Evolutionary conservation across 2,329 filamentous ascomycete genomes (phyloP), one percentile per base, ranked within the genome.

Genomic region (Phoma herbarum): DNA sequence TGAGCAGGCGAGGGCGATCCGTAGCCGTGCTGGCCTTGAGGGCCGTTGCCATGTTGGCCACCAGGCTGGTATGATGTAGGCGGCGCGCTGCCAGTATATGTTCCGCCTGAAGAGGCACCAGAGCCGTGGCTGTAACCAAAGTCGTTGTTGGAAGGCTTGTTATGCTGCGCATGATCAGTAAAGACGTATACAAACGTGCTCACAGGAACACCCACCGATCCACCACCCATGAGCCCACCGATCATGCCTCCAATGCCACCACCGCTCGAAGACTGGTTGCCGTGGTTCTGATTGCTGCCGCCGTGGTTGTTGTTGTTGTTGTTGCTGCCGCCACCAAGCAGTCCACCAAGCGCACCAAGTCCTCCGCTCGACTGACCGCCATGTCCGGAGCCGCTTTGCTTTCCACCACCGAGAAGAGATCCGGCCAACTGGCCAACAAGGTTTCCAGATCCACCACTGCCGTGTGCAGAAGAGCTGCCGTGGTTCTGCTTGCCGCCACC

Each of bases 1-100:
- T 68, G 67, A 28, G 62, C 66, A 10, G 66, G 62, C 16, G 62
- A 47, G 12, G 66, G 63, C 22, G 67, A 64, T 18, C 62, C 61
- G 46, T 69, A 65, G 39, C 57, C 59, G 16, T 65, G 56, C 23
- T 69, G 64, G 31, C 69, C 60, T 16, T 66, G 69, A 22, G 68
- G 60, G 12, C 62, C 59, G 51, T 68, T 64, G 57, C 55, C 60
- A 52, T 70, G 63, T 45, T 67, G 68, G 12, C 67, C 68, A 9
- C 64, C 64, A 20, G 81, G 77, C 66, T 88, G 84, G 72, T 89
- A 89, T 7, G 85, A 83, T 14, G 83, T 75, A n/a, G 86, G 84
- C 12, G 89, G 89, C 37, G 88, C 86, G 56, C 85, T 81, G 54
- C 87, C 88, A 60, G 80, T 83, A 73, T 90, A 91, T 35, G 82